Base-by-base conservation (phyloP, 2,329 filamentous ascomycete genomes). In the Biscogniauxia marginata region DNA sequence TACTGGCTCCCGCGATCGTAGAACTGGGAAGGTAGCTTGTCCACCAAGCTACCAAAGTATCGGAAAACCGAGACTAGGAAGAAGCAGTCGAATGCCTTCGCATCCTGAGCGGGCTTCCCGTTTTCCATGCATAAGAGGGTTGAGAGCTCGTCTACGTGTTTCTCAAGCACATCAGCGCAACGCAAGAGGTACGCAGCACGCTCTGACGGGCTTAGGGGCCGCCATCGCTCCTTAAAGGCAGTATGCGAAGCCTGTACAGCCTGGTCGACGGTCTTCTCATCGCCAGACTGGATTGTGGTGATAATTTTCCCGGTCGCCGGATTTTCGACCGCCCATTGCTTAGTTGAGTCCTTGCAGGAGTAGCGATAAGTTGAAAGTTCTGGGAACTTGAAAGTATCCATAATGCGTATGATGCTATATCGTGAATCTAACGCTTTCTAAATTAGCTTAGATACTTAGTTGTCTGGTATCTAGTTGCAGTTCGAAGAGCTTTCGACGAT, bases 231-330 rank as follows among this genome's bases (percentile, higher is more conserved):
- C 16, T 8, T 16, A 18, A 50, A 55, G 18, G 53, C 46, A n/a
- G 20, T 21, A 8, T 55, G 47, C 20, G 53, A 50, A 19, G 53
- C 53, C 23, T 55, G 34, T 2, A 50, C 48, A 9, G 53, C 53
- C 48, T 21, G 25, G 18, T 50, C 48, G 22, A 50, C 53, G 4
- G 53, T 55, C n/a, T 21, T 21, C 7, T 7, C 18, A 20, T 50
- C 53, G 13, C 46, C 53, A 7, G 53, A 50, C 22, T 50, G 46
- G 6, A 55, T 3, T 13, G 46, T 55, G 21, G 53, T 50, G 47
- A 55, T 55, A 21, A 50, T 22, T 34, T 55, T 45, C 20, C 53
- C 53, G 20, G 53, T 55, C n/a, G 46, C 53, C 9, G 53, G 53
- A 13, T 55, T 55, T 2, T 55, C 53, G 22, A 50, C 53, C 34